Evolutionary conservation across 1,284 basidiomycete genomes (phyloP), one percentile per base, ranked within the genome.

Genomic region (Puccinia hordei): DNA sequence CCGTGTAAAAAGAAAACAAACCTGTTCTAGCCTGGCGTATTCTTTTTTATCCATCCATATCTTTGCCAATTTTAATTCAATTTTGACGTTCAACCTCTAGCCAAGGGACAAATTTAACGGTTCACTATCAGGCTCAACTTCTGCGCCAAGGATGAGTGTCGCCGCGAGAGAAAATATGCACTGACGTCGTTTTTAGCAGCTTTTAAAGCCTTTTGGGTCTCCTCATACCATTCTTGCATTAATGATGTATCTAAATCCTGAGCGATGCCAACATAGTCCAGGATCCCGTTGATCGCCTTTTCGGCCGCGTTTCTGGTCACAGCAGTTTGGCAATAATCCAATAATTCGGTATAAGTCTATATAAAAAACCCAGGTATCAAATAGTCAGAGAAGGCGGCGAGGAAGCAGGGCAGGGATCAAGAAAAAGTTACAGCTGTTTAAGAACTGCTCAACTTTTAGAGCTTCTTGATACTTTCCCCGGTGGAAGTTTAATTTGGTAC

Each of bases 221-320:
- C 93, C 84, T 95, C 92, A 87, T 99, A 99, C 87, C 98, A 99
- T 82, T 91, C 90, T 86, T 98, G 94, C 82, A 99, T 88, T 0
- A 94, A 90, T 81, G 92, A 91, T 4, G 97, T 91, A 81, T 95
- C 92, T 4, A 97, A 90, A 75, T 87, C 93, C 44, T 87, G 87
- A 82, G 94, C 94, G 41, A 88, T 88, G 17, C 95, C 95, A 59
- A 99, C 97, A 84, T 99, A 99, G 86, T 99, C 97, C 82, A 99
- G 88, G 82, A 99, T 98, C 81, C 93, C 93, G 86, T 98, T 99
- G 88, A 99, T 99, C 9, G 93, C 92, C 88, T 99, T 99, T 87
- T 99, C 97, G 9, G 85, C 83, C 0, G 84, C 83, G 80, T 82
- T 83, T 80, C 63, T 46, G 19, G 93, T 93, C 84, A 95, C 87